These are phyloP conservation scores for Pelargonium myrrhifolium DNA, from an alignment of 441 rosid species.

Conservation along the genomic window DNA sequence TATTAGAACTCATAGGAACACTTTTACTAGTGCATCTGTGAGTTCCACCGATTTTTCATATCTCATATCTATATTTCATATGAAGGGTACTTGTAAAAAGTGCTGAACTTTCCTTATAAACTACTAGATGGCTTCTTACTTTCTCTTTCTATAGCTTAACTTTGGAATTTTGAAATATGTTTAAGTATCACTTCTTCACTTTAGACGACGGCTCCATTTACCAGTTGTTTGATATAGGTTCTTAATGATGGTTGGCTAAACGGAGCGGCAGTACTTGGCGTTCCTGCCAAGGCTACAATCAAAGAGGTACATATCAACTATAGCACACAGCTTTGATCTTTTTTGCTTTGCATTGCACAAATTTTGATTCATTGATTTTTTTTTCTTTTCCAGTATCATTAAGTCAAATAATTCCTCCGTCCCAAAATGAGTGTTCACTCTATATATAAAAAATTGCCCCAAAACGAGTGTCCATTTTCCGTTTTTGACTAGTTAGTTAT, in stretches of 20 bases:
- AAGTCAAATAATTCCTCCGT: too few relatives aligned
- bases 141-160: neutral
- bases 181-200: constrained; percentile 7
- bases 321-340: constrained; percentile 6
- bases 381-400: neutral
- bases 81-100: neutral
- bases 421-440: too few relatives aligned
- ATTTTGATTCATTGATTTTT: constrained; percentile 6
- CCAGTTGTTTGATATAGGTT: constrained; percentile 42
- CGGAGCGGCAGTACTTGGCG: constrained; percentile 97
- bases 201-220: neutral
- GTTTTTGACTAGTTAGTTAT: too few relatives aligned
- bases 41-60: neutral
- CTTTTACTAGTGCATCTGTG: neutral
- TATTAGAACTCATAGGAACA: neutral
- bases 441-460: too few relatives aligned
- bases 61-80: neutral
- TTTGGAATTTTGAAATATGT: neutral
- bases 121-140: neutral
- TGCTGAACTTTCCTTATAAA: neutral
- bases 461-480: too few relatives aligned
- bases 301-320: constrained; percentile 58
- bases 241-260: constrained; percentile 57
- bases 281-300: constrained; percentile 89
- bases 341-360: too few relatives aligned